Evolutionary conservation across 768 basidiomycete genomes (phyloP).

Genomic region (Scleroderma citrinum): DNA sequence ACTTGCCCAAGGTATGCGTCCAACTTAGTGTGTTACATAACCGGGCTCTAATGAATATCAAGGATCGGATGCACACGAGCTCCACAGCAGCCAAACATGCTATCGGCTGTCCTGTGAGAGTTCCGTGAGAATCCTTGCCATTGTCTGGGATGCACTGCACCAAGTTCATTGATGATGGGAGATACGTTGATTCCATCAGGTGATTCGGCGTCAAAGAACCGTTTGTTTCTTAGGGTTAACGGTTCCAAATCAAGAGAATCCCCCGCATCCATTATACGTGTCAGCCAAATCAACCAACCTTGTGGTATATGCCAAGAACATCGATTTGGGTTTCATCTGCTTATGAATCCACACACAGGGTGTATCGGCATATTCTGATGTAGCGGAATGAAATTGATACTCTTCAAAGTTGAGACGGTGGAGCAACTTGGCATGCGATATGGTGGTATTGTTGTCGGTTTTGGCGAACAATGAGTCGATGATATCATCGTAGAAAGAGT

Average conservation of each 20-base stretch:
- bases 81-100: background rate
- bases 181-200: constrained; percentile 1
- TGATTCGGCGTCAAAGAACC: background rate
- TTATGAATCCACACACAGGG: background rate
- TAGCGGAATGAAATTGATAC: too few relatives aligned
- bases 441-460: background rate
- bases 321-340: background rate
- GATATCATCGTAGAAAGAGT: too few relatives aligned
- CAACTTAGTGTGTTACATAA: background rate
- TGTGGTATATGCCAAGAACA: background rate
- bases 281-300: background rate
- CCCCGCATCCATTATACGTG: background rate
- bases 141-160: too few relatives aligned
- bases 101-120: background rate
- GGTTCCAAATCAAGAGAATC: background rate
- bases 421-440: background rate
- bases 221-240: background rate
- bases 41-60: background rate
- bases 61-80: background rate
- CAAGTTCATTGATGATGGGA: background rate
- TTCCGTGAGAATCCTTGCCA: too few relatives aligned
- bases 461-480: too few relatives aligned
- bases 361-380: too few relatives aligned
- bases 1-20: background rate
- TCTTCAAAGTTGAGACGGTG: background rate